These are phyloP conservation scores for Fusarium haematococcum DNA, from an alignment of 2,329 filamentous ascomycete genomes.

Conservation along the genomic window DNA sequence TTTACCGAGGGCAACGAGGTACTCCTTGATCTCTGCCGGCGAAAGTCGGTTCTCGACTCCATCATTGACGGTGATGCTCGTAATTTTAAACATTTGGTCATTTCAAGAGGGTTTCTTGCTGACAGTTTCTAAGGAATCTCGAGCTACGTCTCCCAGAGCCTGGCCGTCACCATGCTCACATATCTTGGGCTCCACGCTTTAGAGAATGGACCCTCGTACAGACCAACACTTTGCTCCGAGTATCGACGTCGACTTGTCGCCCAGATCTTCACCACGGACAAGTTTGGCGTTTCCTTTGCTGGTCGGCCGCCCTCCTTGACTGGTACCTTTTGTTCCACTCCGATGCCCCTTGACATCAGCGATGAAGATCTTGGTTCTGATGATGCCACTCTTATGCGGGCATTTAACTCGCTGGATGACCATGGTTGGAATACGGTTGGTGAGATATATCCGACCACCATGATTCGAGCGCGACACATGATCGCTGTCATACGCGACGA, in stretches of 20 bases:
- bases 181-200: slow-evolving; percentile 4
- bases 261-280: slow-evolving; percentile 1
- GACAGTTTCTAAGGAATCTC: not conserved
- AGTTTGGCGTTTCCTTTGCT: not conserved
- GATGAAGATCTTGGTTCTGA: not conserved
- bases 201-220: not conserved
- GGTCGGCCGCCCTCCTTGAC: slow-evolving; percentile 3
- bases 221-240: slow-evolving; percentile 6
- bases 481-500: slow-evolving; percentile 1
- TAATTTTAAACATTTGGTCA: not conserved
- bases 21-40: not conserved
- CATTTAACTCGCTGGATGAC: not conserved
- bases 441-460: not conserved
- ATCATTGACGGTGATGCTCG: not conserved
- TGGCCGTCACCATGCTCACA: slow-evolving; percentile 1
- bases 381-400: not conserved
- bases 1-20: not conserved
- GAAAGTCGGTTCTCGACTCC: not conserved
- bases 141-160: not conserved
- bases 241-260: slow-evolving; percentile 1
- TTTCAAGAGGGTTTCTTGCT: not conserved
- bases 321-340: not conserved
- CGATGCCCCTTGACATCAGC: not conserved
- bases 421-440: not conserved
- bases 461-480: slow-evolving; percentile 1